Evolutionary conservation across 345 rosid genomes (phyloP), one percentile per base, ranked within the genome.

Genomic region (Bruguiera sexangula): DNA sequence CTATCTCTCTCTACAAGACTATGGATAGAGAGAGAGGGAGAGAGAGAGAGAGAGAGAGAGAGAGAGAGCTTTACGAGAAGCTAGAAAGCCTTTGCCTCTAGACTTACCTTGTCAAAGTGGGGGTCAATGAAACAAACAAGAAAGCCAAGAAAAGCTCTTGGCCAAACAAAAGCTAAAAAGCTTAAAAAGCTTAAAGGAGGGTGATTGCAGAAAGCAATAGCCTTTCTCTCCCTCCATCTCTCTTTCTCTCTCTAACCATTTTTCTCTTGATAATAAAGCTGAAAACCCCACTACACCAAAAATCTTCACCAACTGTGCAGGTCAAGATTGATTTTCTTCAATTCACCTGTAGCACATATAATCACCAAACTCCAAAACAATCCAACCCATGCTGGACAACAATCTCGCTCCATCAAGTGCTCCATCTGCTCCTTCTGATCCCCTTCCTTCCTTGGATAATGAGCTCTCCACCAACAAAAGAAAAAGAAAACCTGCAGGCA

Each of bases 401-500:
- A 78, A 57, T 75, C 68, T 22, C 75, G 67, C 65, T 70, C 71
- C 27, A 19, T 67, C 81, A 58, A 69, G 68, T 56, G 76, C 81
- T 72, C 80, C 82, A 19, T 79, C 87, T 78, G 78, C 89, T 63
- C 79, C 89, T 71, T 70, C 85, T 83, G 87, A 81, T 76, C 87
- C 73, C 58, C 68, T 82, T 63, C 51, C 80, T 22, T 77, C 90
- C 75, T 73, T 78, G 19, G 87, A 80, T 69, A 86, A 80, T 84
- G 94, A 85, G 77, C 68, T 77, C 50, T 43, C 50, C 85, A 62
- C 79, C 75, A 82, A 79, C 67, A 90, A 84, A 72, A 83, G 93
- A 66, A 90, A 85, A 86, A 81, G 96, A 69, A 90, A 88, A 75
- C 93, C 96, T 61, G 96, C 96, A 27, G 96, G 96, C 66, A 88